A percentile compares a stretch with the other conserved stretches of the same genome.
phyloP scores from a whole-genome alignment of 1,284 basidiomycete genomes.

The Pholiota adiposa region DNA sequence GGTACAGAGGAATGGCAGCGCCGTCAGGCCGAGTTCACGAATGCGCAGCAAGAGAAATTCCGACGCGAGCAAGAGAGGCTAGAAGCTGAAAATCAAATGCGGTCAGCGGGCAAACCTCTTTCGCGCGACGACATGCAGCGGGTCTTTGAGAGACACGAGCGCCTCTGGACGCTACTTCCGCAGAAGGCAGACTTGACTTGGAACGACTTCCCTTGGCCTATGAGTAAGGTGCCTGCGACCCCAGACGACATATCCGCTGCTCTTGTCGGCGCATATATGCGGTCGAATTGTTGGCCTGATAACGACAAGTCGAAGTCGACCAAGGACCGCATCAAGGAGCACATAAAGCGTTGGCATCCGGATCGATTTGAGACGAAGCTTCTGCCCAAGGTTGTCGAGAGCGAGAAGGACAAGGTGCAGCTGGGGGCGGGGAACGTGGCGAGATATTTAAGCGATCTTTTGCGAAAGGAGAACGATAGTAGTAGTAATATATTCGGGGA shows the following conservation, averaged over 20 bases:
- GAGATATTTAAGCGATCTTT: slow-evolving; percentile 32
- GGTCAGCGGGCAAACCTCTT: slow-evolving; percentile 45
- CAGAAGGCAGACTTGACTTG: slow-evolving; percentile 40
- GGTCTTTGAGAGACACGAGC: slow-evolving; percentile 55
- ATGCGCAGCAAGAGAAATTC: slow-evolving; percentile 62
- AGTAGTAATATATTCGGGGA: slow-evolving; percentile 22
- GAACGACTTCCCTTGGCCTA: slow-evolving; percentile 70
- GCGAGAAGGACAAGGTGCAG: slow-evolving; percentile 49
- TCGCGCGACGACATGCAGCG: slow-evolving; percentile 53
- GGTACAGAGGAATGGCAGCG: slow-evolving; percentile 56
- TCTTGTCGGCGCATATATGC: slow-evolving; percentile 59
- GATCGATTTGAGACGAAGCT: slow-evolving; percentile 55
- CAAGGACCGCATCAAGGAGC: slow-evolving; percentile 66
- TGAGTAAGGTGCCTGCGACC: slow-evolving; percentile 50
- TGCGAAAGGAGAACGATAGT: slow-evolving; percentile 33
- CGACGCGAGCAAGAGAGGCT: slow-evolving; percentile 58
- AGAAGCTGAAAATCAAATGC: slow-evolving; percentile 47
- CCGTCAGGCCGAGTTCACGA: slow-evolving; percentile 58
- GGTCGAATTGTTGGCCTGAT: slow-evolving; percentile 56
- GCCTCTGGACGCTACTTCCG: slow-evolving; percentile 52
- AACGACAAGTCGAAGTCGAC: slow-evolving; percentile 42
- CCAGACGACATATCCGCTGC: slow-evolving; percentile 61
- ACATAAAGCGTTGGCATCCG: slow-evolving; percentile 60
- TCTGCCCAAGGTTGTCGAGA: slow-evolving; percentile 54
- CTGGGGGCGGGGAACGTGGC: slow-evolving; percentile 49